Conservation (phyloP, 345 rosid species). For the Gossypium longicalyx region DNA sequence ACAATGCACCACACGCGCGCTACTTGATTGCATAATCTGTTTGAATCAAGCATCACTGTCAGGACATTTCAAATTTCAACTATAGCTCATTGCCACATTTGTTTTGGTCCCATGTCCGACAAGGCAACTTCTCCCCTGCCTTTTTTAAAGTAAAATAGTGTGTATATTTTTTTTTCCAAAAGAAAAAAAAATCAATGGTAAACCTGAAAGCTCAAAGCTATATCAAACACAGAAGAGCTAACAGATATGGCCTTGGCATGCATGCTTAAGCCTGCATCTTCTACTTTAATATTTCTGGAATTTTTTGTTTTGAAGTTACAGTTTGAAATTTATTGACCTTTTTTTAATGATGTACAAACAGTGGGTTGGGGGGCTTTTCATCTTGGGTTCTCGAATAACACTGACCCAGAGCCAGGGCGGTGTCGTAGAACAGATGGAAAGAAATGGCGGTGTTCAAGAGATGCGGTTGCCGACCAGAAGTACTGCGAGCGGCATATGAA, state of each 20-base stretch:
- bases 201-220: neutral
- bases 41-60: neutral
- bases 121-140: neutral
- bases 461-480: constrained; percentile 88
- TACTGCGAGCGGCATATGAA: constrained; percentile 97
- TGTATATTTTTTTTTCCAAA: neutral
- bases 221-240: neutral
- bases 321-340: neutral
- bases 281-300: neutral
- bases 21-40: neutral
- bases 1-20: neutral
- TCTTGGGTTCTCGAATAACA: constrained; percentile 71
- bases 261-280: neutral
- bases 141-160: neutral
- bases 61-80: neutral
- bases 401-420: constrained; percentile 94
- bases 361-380: constrained; percentile 83
- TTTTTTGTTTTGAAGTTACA: neutral
- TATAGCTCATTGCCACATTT: neutral
- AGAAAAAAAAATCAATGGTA: neutral
- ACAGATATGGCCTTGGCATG: neutral
- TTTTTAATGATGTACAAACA: constrained; percentile 16
- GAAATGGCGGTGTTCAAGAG: constrained; percentile 99
- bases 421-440: constrained; percentile 98
- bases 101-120: constrained; percentile 15